Conservation (phyloP, 805 yeast species). For the Saccharomycopsis guyanensis region DNA sequence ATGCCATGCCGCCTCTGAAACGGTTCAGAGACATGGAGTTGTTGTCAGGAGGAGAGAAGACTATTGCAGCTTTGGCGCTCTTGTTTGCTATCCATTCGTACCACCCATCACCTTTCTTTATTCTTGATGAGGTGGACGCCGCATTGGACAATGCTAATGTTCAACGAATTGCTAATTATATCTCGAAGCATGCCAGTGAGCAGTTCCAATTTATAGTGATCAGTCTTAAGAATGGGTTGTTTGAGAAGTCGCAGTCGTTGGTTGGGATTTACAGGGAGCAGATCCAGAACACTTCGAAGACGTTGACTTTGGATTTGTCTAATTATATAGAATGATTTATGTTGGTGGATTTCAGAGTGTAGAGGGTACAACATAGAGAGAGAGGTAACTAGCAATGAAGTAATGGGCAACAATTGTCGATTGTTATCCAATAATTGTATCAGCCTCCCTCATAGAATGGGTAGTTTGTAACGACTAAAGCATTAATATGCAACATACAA, state of each 20-base stretch:
- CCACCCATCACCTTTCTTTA: conserved; percentile 93
- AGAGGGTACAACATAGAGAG: too few relatives aligned
- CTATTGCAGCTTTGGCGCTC: conserved; percentile 91
- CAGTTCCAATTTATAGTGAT: conserved; percentile 88
- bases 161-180: conserved; percentile 77
- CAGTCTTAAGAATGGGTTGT: conserved; percentile 78
- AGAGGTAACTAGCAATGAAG: too few relatives aligned
- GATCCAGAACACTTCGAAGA: conserved; percentile 58
- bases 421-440: too few relatives aligned
- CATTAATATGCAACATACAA: too few relatives aligned
- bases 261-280: conserved; percentile 92
- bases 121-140: conserved; percentile 96
- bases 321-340: conserved; percentile 33
- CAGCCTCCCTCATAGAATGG: too few relatives aligned
- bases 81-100: conserved; percentile 84
- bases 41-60: conserved; percentile 93
- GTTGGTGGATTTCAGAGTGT: too few relatives aligned
- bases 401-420: too few relatives aligned
- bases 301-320: conserved; percentile 66
- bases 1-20: conserved; percentile 95
- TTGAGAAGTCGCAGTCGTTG: conserved; percentile 80
- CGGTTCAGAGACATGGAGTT: conserved; percentile 88
- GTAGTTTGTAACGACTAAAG: too few relatives aligned
- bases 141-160: conserved; percentile 91
- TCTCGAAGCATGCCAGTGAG: conserved; percentile 65